Evolutionary conservation across 75 land plant genomes (phyloP).

Genomic region (Ceratopteris richardii): DNA sequence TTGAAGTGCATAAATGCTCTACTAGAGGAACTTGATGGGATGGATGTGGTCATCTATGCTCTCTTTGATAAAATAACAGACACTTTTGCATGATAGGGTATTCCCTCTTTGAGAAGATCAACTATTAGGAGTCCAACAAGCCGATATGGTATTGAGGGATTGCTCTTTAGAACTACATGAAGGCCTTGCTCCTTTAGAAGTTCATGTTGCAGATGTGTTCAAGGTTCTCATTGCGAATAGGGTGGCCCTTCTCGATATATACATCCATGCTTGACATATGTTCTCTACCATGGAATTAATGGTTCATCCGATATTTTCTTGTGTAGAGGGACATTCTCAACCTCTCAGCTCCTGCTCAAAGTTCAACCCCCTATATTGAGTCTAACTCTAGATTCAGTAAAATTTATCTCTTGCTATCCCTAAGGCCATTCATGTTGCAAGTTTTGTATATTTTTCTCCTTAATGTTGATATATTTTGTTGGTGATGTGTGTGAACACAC

Average conservation of each 20-base stretch:
- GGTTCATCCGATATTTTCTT: background rate
- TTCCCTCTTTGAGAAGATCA: conserved; percentile 4
- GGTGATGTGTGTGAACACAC: too few species aligned
- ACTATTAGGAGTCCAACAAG: background rate
- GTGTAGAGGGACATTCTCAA: too few species aligned
- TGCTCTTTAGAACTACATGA: conserved; percentile 7
- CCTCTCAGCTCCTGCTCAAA: too few species aligned
- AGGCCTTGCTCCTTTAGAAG: conserved; percentile 15
- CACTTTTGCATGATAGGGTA: background rate
- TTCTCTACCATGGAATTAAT: background rate
- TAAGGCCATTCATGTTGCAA: too few species aligned
- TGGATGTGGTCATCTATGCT: conserved; percentile 4
- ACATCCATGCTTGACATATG: conserved; percentile 10
- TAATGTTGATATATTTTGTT: too few species aligned
- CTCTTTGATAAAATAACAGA: conserved; percentile 10
- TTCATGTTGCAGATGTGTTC: conserved; percentile 20
- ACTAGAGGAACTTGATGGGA: conserved; percentile 13
- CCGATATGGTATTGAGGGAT: conserved; percentile 2
- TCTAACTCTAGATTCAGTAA: too few species aligned
- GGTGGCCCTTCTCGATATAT: conserved; percentile 17
- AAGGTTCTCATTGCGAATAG: conserved; percentile 15
- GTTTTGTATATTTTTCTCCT: too few species aligned
- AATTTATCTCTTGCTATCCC: too few species aligned
- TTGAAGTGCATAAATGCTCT: conserved; percentile 1
- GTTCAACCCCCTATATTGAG: too few species aligned